phyloP scores from a whole-genome alignment of 441 rosid species.

The Gossypium trilobum region DNA sequence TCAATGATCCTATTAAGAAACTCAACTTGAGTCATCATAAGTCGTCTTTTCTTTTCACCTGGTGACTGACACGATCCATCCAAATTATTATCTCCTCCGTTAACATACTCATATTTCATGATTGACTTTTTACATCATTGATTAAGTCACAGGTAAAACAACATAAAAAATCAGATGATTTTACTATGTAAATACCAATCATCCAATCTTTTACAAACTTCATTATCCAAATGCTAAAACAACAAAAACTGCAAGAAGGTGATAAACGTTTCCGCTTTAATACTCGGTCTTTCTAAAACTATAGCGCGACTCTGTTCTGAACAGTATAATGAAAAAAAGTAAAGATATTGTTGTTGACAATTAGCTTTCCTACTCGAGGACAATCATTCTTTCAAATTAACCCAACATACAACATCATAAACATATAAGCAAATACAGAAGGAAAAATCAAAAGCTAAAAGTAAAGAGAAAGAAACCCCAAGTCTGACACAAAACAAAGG shows the following conservation, averaged over 20 bases:
- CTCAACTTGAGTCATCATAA: constrained; percentile 35
- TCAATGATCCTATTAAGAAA: constrained; percentile 50
- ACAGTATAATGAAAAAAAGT: not conserved
- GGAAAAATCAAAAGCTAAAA: not conserved
- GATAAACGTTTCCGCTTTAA: no score
- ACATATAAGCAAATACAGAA: not conserved
- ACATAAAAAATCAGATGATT: not conserved
- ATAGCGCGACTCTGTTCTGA: not conserved
- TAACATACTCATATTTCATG: constrained; percentile 17
- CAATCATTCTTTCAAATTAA: no score
- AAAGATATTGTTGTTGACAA: no score
- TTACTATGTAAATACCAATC: not conserved
- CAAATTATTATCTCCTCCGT: constrained; percentile 25
- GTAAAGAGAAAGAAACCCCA: not conserved
- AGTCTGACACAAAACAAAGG: no score
- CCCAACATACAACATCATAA: not conserved
- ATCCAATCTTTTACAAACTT: not conserved
- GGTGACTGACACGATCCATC: constrained; percentile 17
- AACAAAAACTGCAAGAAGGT: no score
- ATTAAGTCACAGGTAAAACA: not conserved
- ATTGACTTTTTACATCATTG: constrained; percentile 22
- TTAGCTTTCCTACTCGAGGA: no score
- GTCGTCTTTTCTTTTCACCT: constrained; percentile 44
- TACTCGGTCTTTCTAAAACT: no score
- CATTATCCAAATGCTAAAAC: not conserved